Conservation (phyloP, 2,329 filamentous ascomycete genomes). For the Scedosporium dehoogii region DNA sequence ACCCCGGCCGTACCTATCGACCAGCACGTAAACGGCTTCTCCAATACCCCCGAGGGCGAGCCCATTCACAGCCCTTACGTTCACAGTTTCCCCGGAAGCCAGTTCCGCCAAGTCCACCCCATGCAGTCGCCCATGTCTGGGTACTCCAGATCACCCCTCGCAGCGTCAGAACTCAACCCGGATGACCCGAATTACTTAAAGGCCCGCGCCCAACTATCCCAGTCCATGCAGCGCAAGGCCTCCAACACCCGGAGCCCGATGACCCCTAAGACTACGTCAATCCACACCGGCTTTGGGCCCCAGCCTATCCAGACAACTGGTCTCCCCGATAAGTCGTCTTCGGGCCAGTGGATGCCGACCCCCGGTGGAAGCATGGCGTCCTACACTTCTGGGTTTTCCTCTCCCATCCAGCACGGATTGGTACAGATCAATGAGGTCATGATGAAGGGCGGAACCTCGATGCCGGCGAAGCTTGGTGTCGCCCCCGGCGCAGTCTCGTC, state of each 20-base stretch:
- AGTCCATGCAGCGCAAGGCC: constrained; percentile 60
- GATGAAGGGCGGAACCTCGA: constrained; percentile 76
- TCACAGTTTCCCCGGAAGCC: constrained; percentile 65
- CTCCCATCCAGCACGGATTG: constrained; percentile 60
- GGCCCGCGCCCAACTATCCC: constrained; percentile 47
- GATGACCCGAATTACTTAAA: constrained; percentile 49
- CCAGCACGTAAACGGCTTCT: constrained; percentile 68
- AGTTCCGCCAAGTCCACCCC: constrained; percentile 58
- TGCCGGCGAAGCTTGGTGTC: constrained; percentile 75
- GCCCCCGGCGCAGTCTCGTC: constrained; percentile 50
- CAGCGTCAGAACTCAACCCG: constrained; percentile 30
- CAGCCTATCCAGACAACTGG: constrained; percentile 68
- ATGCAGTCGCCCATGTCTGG: constrained; percentile 27
- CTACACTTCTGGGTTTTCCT: constrained; percentile 80
- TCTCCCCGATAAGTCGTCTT: constrained; percentile 70
- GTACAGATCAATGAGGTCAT: constrained; percentile 83
- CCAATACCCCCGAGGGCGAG: constrained; percentile 82
- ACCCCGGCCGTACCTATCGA: constrained; percentile 50
- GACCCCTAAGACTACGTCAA: constrained; percentile 74
- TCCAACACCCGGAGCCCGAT: constrained; percentile 71
- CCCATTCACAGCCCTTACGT: constrained; percentile 88
- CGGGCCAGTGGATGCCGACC: constrained; percentile 85
- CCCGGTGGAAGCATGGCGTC: constrained; percentile 72
- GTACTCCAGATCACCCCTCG: constrained; percentile 27
- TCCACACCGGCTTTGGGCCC: constrained; percentile 61